Evolutionary conservation across 225 moss, liverwort and hornwort species (phyloP).

Genomic region (Ulota crispa): DNA sequence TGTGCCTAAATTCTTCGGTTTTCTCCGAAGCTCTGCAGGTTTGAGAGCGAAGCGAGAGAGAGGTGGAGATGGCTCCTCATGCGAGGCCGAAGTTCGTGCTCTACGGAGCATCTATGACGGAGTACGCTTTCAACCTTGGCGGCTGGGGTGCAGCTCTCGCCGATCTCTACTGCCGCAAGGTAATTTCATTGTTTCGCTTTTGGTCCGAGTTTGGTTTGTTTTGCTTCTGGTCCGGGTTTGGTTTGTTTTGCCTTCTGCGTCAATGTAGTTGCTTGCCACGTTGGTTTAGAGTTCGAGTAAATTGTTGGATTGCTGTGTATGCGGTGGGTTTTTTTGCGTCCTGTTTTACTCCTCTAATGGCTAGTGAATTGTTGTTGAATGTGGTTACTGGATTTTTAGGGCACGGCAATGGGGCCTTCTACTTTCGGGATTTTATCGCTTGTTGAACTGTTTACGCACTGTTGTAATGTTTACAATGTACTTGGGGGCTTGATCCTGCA

Average conservation of each 20-base stretch:
- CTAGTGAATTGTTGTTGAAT: neutral
- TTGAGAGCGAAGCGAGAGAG: neutral
- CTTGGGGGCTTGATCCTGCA: neutral
- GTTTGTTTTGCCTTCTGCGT: neutral
- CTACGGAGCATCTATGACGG: conserved; percentile 59
- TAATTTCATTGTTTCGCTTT: neutral
- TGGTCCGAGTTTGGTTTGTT: neutral
- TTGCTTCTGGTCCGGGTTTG: neutral
- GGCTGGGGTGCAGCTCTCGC: conserved; percentile 56
- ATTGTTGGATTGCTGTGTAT: neutral
- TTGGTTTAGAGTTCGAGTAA: neutral
- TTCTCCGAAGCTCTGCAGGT: neutral
- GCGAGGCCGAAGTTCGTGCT: conserved; percentile 50
- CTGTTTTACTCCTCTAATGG: neutral
- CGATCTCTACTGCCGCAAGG: conserved; percentile 56
- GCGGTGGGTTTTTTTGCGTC: neutral
- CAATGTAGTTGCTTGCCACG: no score
- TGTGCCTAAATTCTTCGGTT: neutral
- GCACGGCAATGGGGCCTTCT: neutral
- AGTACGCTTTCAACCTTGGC: conserved; percentile 39
- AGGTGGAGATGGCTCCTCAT: conserved; percentile 23
- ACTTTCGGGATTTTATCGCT: neutral
- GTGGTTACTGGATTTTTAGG: neutral
- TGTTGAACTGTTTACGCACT: neutral
- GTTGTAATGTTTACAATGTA: no score